Evolutionary conservation across 2,329 filamentous ascomycete genomes (phyloP), one percentile per base, ranked within the genome.

Genomic region (Hortaea sp.): DNA sequence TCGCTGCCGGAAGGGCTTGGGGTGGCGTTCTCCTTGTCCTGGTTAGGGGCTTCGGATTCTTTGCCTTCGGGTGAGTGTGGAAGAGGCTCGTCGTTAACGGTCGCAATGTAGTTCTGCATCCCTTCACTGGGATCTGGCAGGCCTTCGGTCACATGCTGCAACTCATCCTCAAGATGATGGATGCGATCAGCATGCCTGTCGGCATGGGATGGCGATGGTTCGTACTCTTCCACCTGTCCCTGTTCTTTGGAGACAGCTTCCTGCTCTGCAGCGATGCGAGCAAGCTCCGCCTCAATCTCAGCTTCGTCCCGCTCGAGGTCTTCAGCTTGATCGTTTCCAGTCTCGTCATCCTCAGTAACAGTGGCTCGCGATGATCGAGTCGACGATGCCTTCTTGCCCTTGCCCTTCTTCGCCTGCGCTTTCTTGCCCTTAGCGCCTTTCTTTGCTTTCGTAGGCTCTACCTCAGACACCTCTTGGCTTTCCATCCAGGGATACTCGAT

Each of bases 1-100:
- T 72, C 44, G 69, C 71, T 63, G 31, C 53, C 53, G 31, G 42
- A 53, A 10, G 58, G 60, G 29, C 53, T 58, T 6, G 55, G 56
- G 4, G 54, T 58, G 10, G 39, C 37, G 20, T 2, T 44, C 29
- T 27, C 43, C 7, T 9, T 12, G 5, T 5, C 27, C 7, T 43
- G 7, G 6, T 39, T 29, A 4, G 11, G 11, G 27, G 38, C 28
- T 41, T 37, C 39, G n/a, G 28, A 46, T n/a, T 34, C 10, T 5
- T 10, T 13, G 7, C 10, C 10, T 30, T 29, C 13, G 7, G 20
- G 20, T 6, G 27, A 29, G 28, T 27, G 41, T 41, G 37, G 44
- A 38, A 43, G 47, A 29, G 39, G 40, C 37, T 28, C 30, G 38
- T 11, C 39, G 29, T 43, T 46, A 13, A 46, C 49, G 7, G 43